Conservation (phyloP, 305 asterid species). For the Vinca major region DNA sequence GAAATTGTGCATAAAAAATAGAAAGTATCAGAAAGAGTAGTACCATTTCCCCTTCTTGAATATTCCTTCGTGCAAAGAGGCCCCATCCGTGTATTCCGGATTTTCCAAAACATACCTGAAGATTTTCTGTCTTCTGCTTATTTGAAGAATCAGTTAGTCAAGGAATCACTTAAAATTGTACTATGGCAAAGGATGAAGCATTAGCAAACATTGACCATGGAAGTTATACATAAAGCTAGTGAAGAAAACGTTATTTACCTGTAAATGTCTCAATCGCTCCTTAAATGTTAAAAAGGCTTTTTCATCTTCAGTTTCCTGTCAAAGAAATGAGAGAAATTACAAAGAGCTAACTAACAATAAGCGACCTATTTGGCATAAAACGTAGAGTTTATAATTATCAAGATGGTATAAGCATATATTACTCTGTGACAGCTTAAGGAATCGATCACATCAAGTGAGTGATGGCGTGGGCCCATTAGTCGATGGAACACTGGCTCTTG, state of each 20-base stretch:
- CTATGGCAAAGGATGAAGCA: background rate
- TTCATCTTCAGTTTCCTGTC: conserved; percentile 39
- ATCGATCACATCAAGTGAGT: conserved; percentile 54
- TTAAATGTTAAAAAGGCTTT: conserved; percentile 53
- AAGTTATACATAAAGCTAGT: background rate
- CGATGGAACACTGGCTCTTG: conserved; percentile 60
- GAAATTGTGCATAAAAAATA: background rate
- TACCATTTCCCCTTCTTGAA: conserved; percentile 96
- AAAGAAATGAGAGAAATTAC: conserved; percentile 12
- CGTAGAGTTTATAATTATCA: conserved; percentile 1
- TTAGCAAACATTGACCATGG: background rate
- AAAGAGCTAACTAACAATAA: background rate
- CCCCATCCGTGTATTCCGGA: conserved; percentile 99
- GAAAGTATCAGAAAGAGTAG: background rate
- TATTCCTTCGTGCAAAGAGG: conserved; percentile 76
- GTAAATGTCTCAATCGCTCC: conserved; percentile 62
- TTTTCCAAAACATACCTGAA: conserved; percentile 79
- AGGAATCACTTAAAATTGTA: background rate
- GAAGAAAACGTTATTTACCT: conserved; percentile 32
- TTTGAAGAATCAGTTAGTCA: conserved; percentile 13
- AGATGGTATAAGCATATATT: conserved; percentile 14
- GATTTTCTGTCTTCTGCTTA: conserved; percentile 66
- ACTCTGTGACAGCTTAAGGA: conserved; percentile 48
- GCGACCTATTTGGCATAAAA: background rate
- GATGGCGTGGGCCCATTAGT: conserved; percentile 71